Percentiles rank a stretch among this genome's conserved stretches.
phyloP scores from a whole-genome alignment of 495 filamentous ascomycete species.

The Pseudoneurospora amorphoporcata region DNA sequence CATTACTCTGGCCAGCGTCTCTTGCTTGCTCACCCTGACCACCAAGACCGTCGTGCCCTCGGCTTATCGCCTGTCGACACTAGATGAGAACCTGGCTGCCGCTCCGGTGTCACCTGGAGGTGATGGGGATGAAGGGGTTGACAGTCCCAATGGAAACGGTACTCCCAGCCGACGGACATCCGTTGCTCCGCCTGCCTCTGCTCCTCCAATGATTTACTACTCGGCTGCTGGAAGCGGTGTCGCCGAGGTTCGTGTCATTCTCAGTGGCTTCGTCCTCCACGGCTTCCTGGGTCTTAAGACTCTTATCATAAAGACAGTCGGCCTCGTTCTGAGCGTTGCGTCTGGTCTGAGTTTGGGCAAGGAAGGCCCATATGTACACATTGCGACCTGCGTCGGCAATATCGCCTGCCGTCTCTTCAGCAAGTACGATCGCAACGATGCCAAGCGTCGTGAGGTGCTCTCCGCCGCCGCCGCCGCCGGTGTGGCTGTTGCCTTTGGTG shows the following conservation, averaged over 20 bases:
- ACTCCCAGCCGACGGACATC: conserved; percentile 11
- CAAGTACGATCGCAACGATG: conserved; percentile 93
- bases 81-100: conserved; percentile 65
- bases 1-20: conserved; percentile 58
- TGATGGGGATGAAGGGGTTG: conserved; percentile 24
- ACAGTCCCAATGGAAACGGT: neutral
- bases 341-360: conserved; percentile 92
- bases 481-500: conserved; percentile 91
- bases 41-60: conserved; percentile 91
- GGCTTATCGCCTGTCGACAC: conserved; percentile 68
- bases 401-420: conserved; percentile 85
- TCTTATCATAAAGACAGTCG: conserved; percentile 74
- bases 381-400: conserved; percentile 91
- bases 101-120: conserved; percentile 30
- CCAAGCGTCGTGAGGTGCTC: conserved; percentile 75
- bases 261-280: conserved; percentile 94
- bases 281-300: conserved; percentile 89
- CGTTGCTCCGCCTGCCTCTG: conserved; percentile 26
- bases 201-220: conserved; percentile 80
- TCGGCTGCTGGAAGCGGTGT: conserved; percentile 94
- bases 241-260: conserved; percentile 93
- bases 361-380: conserved; percentile 96
- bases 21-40: conserved; percentile 71
- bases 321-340: conserved; percentile 76
- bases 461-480: conserved; percentile 88